Base-by-base conservation (phyloP, 2,329 filamentous ascomycete species). In the Torrubiella hemipterigena region DNA sequence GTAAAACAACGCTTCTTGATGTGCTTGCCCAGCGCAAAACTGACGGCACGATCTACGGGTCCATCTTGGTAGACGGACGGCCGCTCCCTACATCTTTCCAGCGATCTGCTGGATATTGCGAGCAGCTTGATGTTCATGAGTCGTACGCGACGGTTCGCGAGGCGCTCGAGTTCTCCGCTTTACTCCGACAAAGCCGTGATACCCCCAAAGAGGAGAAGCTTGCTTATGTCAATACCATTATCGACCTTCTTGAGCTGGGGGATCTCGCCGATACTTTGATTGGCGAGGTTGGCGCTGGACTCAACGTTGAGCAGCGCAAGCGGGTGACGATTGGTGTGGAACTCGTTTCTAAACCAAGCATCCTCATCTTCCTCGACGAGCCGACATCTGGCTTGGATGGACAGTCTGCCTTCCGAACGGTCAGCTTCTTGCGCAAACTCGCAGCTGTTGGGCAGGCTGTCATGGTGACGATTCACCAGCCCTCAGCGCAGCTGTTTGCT, bases 1-100 rank as follows among this genome's bases (percentile, higher is more conserved):
- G 85, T 31, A 93, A 93, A 55, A 93, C 84, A 0, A 91, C 84
- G 0, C 67, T 93, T 3, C 62, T 93, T 6, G 85, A 93, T 51
- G 81, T 85, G 3, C 66, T 93, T 19, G 85, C 84, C 5, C 81
- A 81, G 38, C 73, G 82, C 43, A 80, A 81, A 36, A 86, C 79
- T 1, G 81, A 83, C 56, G 83, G 83, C 42, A 76, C 80, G 3
- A 80, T 89, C 17, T 61, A 59, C 13, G 83, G 83, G 27, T 75
- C 81, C 31, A 80, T 87, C 63, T 51, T 85, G 37, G 81, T 89
- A 12, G 81, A 89, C 40, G 82, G 82, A 2, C 69, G 69, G 7
- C 74, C 72, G 9, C 67, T 81, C 5, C 79, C 83, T 18, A 65
- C 73, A 3, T 81, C 77, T 0, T 87, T 87, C 61, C 81, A 86